Conservation (phyloP, 2,329 filamentous ascomycete species). For the Sporothrix dimorphospora region DNA sequence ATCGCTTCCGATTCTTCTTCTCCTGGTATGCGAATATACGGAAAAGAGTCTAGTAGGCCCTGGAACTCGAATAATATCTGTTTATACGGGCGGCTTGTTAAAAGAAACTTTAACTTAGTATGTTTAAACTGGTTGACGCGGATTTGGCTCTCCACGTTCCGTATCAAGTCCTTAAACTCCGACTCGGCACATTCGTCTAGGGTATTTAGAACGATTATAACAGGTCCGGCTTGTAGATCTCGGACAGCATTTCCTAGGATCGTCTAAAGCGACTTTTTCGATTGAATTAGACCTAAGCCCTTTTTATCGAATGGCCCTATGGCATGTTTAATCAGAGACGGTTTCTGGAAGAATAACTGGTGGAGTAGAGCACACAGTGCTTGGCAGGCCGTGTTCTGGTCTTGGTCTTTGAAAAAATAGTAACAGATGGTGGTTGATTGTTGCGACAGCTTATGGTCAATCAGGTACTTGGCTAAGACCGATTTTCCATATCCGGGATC, state of each 20-base stretch:
- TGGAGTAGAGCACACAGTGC: conserved; percentile 48
- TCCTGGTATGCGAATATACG: conserved; percentile 26
- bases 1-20: conserved; percentile 29
- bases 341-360: conserved; percentile 43
- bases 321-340: conserved; percentile 42
- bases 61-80: neutral
- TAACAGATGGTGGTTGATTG: conserved; percentile 42
- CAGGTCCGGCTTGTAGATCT: conserved; percentile 38
- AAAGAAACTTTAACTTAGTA: neutral
- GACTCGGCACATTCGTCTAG: conserved; percentile 40
- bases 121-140: neutral
- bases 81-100: conserved; percentile 1
- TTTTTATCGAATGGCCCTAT: conserved; percentile 36
- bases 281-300: conserved; percentile 37
- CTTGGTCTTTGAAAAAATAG: conserved; percentile 49
- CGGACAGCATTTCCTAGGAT: conserved; percentile 39
- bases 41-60: neutral
- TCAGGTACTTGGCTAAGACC: conserved; percentile 23
- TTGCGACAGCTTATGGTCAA: neutral
- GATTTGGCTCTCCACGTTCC: neutral
- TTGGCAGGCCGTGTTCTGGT: conserved; percentile 42
- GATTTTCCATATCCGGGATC: conserved; percentile 29
- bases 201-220: conserved; percentile 46
- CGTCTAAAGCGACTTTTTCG: conserved; percentile 39
- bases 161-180: conserved; percentile 3